phyloP scores from a whole-genome alignment of 2,329 filamentous ascomycete genomes.

The Penicillium glabrum region DNA sequence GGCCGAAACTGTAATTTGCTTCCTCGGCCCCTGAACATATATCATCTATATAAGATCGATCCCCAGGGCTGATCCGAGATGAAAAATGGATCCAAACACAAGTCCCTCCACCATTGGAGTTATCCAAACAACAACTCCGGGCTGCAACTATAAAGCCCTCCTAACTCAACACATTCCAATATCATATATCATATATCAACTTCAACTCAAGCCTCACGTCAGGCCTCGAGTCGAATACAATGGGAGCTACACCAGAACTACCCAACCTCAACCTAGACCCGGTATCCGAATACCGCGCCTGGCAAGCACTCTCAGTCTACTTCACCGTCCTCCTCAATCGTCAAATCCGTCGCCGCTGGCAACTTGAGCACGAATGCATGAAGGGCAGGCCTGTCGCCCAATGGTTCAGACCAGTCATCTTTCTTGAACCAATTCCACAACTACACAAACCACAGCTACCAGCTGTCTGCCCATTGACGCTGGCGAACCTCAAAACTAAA shows the following conservation, averaged over 20 bases:
- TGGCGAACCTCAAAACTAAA: constrained; percentile 3
- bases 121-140: neutral
- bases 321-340: constrained; percentile 21
- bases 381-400: constrained; percentile 6
- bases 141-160: neutral
- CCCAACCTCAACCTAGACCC: constrained; percentile 13
- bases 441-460: constrained; percentile 10
- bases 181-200: neutral
- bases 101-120: neutral
- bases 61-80: neutral
- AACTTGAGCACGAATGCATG: constrained; percentile 21
- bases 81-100: neutral
- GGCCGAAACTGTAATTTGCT: neutral
- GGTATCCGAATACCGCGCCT: constrained; percentile 21
- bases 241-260: neutral
- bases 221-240: neutral
- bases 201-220: neutral
- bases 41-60: neutral
- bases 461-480: neutral
- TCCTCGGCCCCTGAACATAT: neutral
- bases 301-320: constrained; percentile 16
- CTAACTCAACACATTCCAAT: neutral
- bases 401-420: constrained; percentile 17
- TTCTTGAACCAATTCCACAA: constrained; percentile 18
- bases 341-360: constrained; percentile 21